Evolutionary conservation across 2,329 filamentous ascomycete species (phyloP).

Genomic region (Calonectria pseudoreteaudii): DNA sequence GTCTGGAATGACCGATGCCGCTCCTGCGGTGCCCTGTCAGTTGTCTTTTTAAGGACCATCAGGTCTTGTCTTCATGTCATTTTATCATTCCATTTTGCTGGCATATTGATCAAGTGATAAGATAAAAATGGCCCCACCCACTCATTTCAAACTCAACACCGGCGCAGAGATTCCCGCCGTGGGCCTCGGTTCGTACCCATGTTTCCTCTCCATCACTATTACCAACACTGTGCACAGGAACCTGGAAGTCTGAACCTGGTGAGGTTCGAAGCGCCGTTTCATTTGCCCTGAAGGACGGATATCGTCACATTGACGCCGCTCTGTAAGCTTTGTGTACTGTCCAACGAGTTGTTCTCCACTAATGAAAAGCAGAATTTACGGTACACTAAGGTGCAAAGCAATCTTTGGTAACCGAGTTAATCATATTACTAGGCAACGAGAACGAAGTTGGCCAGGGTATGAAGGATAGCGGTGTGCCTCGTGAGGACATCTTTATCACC

Average conservation of each 20-base stretch:
- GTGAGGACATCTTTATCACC: background rate
- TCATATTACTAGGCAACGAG: background rate
- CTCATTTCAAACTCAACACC: background rate
- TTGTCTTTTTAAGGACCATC: no score
- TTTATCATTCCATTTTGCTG: no score
- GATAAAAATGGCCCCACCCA: background rate
- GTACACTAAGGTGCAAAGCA: background rate
- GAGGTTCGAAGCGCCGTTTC: background rate
- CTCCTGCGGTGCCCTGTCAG: no score
- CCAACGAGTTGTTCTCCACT: background rate
- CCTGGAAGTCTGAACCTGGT: background rate
- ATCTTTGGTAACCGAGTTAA: background rate
- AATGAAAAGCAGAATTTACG: background rate
- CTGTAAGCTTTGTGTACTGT: background rate
- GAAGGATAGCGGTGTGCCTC: background rate
- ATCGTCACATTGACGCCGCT: background rate
- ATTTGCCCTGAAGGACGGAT: background rate
- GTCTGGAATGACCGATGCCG: no score
- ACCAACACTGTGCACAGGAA: background rate
- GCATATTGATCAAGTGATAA: no score
- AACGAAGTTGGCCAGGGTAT: background rate
- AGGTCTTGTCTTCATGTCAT: no score
- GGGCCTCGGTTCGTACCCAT: background rate
- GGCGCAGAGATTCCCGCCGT: background rate
- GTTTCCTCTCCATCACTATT: no score